phyloP scores from a whole-genome alignment of 2,329 filamentous ascomycete genomes.

The Neurospora sp. region DNA sequence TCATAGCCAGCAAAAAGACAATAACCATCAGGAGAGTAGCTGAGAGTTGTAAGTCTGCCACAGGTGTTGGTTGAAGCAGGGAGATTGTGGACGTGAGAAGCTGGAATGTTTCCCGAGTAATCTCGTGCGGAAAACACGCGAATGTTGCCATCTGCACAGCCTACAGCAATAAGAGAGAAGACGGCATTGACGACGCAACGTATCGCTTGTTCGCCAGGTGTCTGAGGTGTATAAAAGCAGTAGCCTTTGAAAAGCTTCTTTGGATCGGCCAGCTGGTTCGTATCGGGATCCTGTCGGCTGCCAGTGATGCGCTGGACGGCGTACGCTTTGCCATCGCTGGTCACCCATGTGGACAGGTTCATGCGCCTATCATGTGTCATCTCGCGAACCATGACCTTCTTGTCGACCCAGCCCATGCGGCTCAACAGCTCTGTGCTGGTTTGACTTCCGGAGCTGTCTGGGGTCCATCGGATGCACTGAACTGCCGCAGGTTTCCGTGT shows the following conservation, averaged over 20 bases:
- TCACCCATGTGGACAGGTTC: conserved; percentile 91
- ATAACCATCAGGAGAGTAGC: conserved; percentile 91
- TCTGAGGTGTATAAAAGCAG: conserved; percentile 72
- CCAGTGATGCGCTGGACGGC: conserved; percentile 67
- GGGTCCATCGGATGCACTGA: conserved; percentile 92
- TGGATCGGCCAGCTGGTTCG: conserved; percentile 33
- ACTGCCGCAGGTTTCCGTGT: conserved; percentile 88
- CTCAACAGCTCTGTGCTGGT: conserved; percentile 85
- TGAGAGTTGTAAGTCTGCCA: conserved; percentile 63
- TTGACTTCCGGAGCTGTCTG: conserved; percentile 71
- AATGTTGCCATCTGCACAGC: conserved; percentile 69
- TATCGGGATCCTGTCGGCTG: conserved; percentile 28
- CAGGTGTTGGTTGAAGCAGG: conserved; percentile 59
- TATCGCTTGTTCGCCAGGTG: conserved; percentile 49
- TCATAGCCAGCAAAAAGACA: conserved; percentile 91
- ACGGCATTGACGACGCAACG: conserved; percentile 83
- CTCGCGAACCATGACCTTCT: conserved; percentile 64
- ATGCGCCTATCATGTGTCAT: conserved; percentile 95
- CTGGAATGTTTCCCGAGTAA: conserved; percentile 83
- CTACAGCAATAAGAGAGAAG: conserved; percentile 87
- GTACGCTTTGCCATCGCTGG: conserved; percentile 77
- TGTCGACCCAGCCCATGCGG: conserved; percentile 76
- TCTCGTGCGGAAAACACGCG: conserved; percentile 89
- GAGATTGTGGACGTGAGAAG: conserved; percentile 68
- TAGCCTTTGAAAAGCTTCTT: conserved; percentile 78